A percentile compares a stretch with the other conserved stretches of the same genome.
Conservation (phyloP, 805 yeast genomes). For the Candida ortonii region DNA sequence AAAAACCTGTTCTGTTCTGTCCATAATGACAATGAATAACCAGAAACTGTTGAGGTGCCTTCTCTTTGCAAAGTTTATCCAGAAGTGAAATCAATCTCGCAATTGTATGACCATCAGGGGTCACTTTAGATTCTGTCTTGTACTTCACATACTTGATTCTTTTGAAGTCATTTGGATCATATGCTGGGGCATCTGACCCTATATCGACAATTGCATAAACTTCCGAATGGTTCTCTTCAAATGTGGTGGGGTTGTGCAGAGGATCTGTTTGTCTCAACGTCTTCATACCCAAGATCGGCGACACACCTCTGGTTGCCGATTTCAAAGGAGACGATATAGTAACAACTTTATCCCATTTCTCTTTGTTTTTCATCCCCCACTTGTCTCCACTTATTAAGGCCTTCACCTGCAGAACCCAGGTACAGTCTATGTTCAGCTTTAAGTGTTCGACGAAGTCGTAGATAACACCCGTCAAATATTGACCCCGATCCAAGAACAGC, state of each 20-base stretch:
- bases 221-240: slow-evolving; percentile 51
- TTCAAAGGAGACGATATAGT: slow-evolving; percentile 47
- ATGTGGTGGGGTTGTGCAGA: slow-evolving; percentile 52
- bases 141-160: slow-evolving; percentile 62
- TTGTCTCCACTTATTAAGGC: slow-evolving; percentile 65
- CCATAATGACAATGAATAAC: slow-evolving; percentile 83
- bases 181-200: slow-evolving; percentile 68
- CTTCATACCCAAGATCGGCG: slow-evolving; percentile 68
- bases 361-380: slow-evolving; percentile 77
- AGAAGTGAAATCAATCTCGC: slow-evolving; percentile 52
- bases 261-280: slow-evolving; percentile 65
- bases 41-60: slow-evolving; percentile 36
- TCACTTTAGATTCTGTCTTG: slow-evolving; percentile 75
- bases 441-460: slow-evolving; percentile 52
- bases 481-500: slow-evolving; percentile 59
- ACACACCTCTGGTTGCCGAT: slow-evolving; percentile 26
- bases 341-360: slow-evolving; percentile 61
- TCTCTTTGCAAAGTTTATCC: slow-evolving; percentile 39
- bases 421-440: slow-evolving; percentile 53
- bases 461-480: slow-evolving; percentile 57
- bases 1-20: slow-evolving; percentile 73
- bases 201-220: slow-evolving; percentile 65
- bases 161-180: slow-evolving; percentile 55
- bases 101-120: slow-evolving; percentile 62
- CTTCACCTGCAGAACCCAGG: slow-evolving; percentile 67